Evolutionary conservation across 2,329 filamentous ascomycete genomes (phyloP).

Genomic region (Fusarium goolgardi): DNA sequence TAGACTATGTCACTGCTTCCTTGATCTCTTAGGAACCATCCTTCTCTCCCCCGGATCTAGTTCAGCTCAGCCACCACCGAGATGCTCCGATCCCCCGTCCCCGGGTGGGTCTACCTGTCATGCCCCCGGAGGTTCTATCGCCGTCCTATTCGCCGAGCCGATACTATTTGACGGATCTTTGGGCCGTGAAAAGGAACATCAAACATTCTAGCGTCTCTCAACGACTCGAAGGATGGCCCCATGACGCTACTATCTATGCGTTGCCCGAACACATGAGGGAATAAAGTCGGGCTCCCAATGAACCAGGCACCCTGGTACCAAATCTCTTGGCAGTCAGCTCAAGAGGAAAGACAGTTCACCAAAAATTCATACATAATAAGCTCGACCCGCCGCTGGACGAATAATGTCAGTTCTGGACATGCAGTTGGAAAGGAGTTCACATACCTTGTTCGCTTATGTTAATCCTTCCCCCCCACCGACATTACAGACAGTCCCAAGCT

Average conservation of each 20-base stretch:
- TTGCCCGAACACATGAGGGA: constrained; percentile 1
- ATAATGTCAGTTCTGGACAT: constrained; percentile 10
- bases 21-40: background rate
- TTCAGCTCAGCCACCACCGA: constrained; percentile 37
- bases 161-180: constrained; percentile 9
- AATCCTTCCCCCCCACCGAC: constrained; percentile 1
- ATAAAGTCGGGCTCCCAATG: constrained; percentile 11
- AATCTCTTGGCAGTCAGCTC: constrained; percentile 35
- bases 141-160: constrained; percentile 36
- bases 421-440: background rate
- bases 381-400: constrained; percentile 21
- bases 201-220: constrained; percentile 19
- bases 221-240: constrained; percentile 1
- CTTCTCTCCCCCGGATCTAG: constrained; percentile 32
- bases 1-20: constrained; percentile 9
- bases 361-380: constrained; percentile 29
- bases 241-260: constrained; percentile 12
- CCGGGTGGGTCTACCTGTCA: constrained; percentile 25
- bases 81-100: constrained; percentile 20
- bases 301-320: constrained; percentile 32
- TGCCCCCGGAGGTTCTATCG: constrained; percentile 12
- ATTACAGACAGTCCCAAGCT: background rate
- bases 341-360: constrained; percentile 19
- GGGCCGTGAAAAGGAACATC: constrained; percentile 18
- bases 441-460: constrained; percentile 9